These are phyloP conservation scores for Colletotrichum cuscutae DNA, from an alignment of 2,329 filamentous ascomycete genomes.

Conservation along the genomic window DNA sequence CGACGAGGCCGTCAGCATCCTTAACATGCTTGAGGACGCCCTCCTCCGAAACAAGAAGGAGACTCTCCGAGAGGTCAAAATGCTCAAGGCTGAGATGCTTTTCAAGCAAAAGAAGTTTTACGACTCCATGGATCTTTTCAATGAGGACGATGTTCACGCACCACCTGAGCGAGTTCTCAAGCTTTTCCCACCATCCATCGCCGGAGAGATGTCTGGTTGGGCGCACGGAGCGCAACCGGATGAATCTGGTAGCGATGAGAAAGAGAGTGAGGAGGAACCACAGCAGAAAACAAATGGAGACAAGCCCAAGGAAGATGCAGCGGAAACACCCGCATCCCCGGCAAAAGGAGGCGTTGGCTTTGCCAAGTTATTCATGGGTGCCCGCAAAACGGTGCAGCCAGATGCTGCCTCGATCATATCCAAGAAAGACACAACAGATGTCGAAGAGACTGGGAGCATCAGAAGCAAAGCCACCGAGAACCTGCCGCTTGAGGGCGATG, in stretches of 20 bases:
- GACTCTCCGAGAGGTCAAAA: conserved; percentile 86
- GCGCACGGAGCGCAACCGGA: conserved; percentile 53
- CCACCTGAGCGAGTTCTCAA: conserved; percentile 89
- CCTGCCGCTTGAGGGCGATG: conserved; percentile 77
- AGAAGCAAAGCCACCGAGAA: conserved; percentile 59
- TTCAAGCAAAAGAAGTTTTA: conserved; percentile 87
- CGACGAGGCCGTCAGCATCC: conserved; percentile 91
- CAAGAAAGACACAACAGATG: conserved; percentile 60
- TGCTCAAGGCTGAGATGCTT: conserved; percentile 86
- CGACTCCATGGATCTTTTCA: conserved; percentile 89
- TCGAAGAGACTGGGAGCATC: conserved; percentile 66
- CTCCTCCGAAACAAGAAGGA: conserved; percentile 84
- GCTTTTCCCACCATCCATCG: conserved; percentile 85
- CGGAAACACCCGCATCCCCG: conserved; percentile 44
- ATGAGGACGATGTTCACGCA: conserved; percentile 83
- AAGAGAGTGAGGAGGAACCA: conserved; percentile 43
- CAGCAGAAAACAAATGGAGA: conserved; percentile 48
- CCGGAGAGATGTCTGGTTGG: conserved; percentile 79
- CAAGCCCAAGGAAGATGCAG: conserved; percentile 40
- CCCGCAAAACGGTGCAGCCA: conserved; percentile 55
- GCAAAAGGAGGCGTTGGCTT: conserved; percentile 56
- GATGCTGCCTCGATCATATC: conserved; percentile 72
- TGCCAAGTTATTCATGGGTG: conserved; percentile 63
- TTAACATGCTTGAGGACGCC: conserved; percentile 92
- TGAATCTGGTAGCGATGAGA: conserved; percentile 52